Conservation (phyloP, 441 rosid genomes). For the Sinapis alba region DNA sequence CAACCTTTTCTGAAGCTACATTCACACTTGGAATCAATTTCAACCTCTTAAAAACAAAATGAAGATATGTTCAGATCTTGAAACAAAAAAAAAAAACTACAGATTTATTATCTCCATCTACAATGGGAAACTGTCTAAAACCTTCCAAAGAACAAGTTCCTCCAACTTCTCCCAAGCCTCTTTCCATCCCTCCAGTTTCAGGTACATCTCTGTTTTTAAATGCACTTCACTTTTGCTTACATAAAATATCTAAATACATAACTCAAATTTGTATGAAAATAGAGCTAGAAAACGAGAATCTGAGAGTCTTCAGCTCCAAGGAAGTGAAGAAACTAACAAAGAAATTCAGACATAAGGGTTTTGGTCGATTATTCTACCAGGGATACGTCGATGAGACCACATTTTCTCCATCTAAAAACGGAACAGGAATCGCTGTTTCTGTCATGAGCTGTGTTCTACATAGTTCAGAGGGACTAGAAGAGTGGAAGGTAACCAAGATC, state of each 20-base stretch:
- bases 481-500: conserved; percentile 27
- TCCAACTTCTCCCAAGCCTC: conserved; percentile 5
- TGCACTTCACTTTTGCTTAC: not conserved
- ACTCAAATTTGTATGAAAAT: not conserved
- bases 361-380: not conserved
- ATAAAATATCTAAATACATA: not conserved
- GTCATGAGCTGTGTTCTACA: conserved; percentile 19
- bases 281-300: not conserved
- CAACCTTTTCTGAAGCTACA: not conserved
- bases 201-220: conserved; percentile 17
- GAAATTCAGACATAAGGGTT: not conserved
- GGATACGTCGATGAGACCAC: conserved; percentile 21
- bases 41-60: not conserved
- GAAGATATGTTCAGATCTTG: not conserved
- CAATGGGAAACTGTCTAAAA: conserved; percentile 28
- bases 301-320: conserved; percentile 21
- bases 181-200: conserved; percentile 6
- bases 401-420: conserved; percentile 5
- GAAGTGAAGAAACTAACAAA: conserved; percentile 25
- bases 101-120: not conserved
- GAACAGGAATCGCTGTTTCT: conserved; percentile 19
- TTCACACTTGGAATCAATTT: conserved; percentile 23
- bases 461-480: not conserved
- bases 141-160: conserved; percentile 7
- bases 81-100: conserved; percentile 1